phyloP scores from a whole-genome alignment of 2,329 filamentous ascomycete species.

The Penicillium digitatum region DNA sequence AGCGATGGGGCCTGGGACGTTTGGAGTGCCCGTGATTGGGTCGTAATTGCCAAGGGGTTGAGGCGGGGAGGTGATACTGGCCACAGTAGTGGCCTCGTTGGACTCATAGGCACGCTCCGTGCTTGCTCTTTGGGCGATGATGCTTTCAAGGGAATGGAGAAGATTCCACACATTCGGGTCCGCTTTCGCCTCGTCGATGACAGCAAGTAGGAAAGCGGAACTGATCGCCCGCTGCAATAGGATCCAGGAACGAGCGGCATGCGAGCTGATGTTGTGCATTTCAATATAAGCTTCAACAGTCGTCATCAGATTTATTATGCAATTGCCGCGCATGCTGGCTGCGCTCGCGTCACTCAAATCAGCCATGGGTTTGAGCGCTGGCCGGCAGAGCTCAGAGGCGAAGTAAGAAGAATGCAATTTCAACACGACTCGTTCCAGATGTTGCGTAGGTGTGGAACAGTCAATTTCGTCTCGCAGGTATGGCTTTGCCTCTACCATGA shows the following conservation, averaged over 20 bases:
- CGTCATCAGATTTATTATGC: slow-evolving; percentile 52
- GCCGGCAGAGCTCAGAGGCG: slow-evolving; percentile 59
- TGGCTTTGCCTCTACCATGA: slow-evolving; percentile 56
- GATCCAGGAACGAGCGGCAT: slow-evolving; percentile 47
- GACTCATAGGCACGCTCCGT: slow-evolving; percentile 32
- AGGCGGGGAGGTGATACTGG: slow-evolving; percentile 18
- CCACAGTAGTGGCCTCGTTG: slow-evolving; percentile 10
- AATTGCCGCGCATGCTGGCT: slow-evolving; percentile 48
- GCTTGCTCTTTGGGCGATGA: slow-evolving; percentile 43
- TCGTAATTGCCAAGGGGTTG: slow-evolving; percentile 21
- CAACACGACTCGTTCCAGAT: slow-evolving; percentile 57
- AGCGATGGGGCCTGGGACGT: slow-evolving; percentile 27
- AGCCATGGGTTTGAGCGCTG: slow-evolving; percentile 53
- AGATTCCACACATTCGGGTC: slow-evolving; percentile 40
- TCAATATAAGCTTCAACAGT: slow-evolving; percentile 61
- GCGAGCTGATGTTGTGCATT: slow-evolving; percentile 44
- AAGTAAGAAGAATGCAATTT: slow-evolving; percentile 62
- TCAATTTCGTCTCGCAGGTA: slow-evolving; percentile 53
- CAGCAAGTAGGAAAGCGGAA: slow-evolving; percentile 46
- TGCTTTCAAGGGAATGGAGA: slow-evolving; percentile 42
- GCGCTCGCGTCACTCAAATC: slow-evolving; percentile 42
- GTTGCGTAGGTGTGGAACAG: slow-evolving; percentile 45
- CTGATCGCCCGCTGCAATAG: slow-evolving; percentile 47
- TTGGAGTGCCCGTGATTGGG: slow-evolving; percentile 30
- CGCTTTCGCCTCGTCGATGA: slow-evolving; percentile 44